Percentiles rank a stretch among this genome's conserved stretches.
phyloP scores from a whole-genome alignment of 106 monocot species.

The Dactylorhiza incarnata region DNA sequence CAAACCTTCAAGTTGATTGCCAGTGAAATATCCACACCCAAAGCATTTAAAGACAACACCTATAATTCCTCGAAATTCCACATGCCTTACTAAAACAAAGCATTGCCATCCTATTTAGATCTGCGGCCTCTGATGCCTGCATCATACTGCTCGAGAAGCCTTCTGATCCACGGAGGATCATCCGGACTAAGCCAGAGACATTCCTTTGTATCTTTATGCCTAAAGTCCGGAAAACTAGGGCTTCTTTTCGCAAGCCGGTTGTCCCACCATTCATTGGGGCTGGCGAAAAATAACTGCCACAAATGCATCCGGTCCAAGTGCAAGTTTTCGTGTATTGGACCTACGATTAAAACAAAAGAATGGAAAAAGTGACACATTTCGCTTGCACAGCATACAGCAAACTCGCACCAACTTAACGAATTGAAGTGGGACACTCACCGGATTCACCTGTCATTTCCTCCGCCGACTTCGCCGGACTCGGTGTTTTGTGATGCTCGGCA shows the following conservation, averaged over 20 bases:
- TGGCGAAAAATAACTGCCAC: constrained; percentile 88
- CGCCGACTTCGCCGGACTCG: neutral
- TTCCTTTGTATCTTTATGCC: constrained; percentile 67
- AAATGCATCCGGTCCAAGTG: constrained; percentile 28
- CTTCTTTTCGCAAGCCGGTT: constrained; percentile 32
- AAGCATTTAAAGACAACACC: too few relatives aligned
- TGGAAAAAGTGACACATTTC: neutral
- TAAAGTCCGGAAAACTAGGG: constrained; percentile 48
- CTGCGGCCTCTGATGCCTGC: constrained; percentile 6
- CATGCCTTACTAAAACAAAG: neutral
- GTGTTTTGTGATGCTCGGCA: constrained; percentile 9
- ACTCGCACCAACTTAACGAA: neutral
- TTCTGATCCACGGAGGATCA: constrained; percentile 81
- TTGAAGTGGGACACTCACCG: neutral
- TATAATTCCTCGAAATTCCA: constrained; percentile 30
- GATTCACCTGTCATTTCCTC: neutral
- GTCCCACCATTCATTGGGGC: constrained; percentile 83
- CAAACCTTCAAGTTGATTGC: too few relatives aligned
- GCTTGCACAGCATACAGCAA: neutral
- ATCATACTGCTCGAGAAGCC: constrained; percentile 73
- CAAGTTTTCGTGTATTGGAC: constrained; percentile 12
- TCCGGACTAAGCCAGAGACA: constrained; percentile 41
- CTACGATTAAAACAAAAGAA: neutral
- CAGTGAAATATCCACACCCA: too few relatives aligned
- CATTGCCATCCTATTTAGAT: neutral